phyloP scores from a whole-genome alignment of 192 early-diverging fungal species.

The Funneliformis geosporum region DNA sequence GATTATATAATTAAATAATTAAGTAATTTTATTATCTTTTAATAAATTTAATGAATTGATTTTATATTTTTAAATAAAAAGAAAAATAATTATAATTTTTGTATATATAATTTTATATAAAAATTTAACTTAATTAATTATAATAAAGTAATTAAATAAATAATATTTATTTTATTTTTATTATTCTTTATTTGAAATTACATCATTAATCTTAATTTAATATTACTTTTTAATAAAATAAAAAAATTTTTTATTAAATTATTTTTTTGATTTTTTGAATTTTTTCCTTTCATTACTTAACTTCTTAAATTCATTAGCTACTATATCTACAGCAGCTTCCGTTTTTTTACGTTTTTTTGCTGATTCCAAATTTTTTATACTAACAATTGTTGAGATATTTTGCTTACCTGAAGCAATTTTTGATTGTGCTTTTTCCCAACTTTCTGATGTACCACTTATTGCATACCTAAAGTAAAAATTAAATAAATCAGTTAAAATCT shows the following conservation, averaged over 20 bases:
- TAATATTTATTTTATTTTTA: too few species aligned
- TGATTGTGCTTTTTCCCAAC: constrained; percentile 70
- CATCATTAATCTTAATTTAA: too few species aligned
- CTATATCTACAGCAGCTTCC: constrained; percentile 51
- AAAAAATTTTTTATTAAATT: neutral
- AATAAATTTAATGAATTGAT: too few species aligned
- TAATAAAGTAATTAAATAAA: too few species aligned
- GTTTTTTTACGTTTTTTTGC: constrained; percentile 52
- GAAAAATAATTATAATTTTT: too few species aligned
- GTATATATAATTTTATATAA: too few species aligned
- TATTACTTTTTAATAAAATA: neutral
- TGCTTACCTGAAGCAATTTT: constrained; percentile 60
- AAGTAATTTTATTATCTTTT: too few species aligned
- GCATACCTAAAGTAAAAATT: constrained; percentile 54
- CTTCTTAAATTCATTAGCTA: constrained; percentile 48
- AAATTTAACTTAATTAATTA: too few species aligned
- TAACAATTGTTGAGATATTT: constrained; percentile 63
- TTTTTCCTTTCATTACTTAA: constrained; percentile 1
- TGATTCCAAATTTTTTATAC: constrained; percentile 68
- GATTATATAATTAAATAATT: too few species aligned
- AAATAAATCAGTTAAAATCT: constrained; percentile 16
- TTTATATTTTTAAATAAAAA: too few species aligned
- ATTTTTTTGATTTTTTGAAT: constrained; percentile 10
- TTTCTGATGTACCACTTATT: constrained; percentile 68
- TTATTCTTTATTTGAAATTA: too few species aligned